Percentiles rank a stretch among this genome's conserved stretches.
Conservation (phyloP, 148 eudicot species). For the Silene conica region DNA sequence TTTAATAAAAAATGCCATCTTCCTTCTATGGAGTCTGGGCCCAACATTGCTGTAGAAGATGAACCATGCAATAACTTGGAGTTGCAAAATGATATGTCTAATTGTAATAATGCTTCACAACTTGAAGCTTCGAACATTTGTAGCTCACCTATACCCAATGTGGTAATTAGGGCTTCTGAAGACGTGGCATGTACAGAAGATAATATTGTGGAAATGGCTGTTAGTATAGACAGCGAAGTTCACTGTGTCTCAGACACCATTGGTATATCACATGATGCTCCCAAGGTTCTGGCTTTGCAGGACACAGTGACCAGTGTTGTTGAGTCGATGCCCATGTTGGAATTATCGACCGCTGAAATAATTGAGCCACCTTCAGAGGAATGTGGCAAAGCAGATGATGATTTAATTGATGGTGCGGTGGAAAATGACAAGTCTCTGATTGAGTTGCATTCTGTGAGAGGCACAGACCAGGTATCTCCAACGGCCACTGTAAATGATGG, state of each 20-base stretch:
- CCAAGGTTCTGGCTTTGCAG: constrained; percentile 25
- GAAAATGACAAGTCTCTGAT: constrained; percentile 8
- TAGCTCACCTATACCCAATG: constrained; percentile 21
- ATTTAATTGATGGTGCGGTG: neutral
- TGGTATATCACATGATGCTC: constrained; percentile 20
- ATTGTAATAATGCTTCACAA: constrained; percentile 21
- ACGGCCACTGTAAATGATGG: constrained; percentile 27
- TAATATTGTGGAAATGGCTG: constrained; percentile 22
- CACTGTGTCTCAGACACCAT: constrained; percentile 14
- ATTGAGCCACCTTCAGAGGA: constrained; percentile 13
- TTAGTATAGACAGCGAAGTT: constrained; percentile 20
- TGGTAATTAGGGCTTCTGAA: constrained; percentile 16
- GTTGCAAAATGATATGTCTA: constrained; percentile 19
- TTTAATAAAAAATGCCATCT: constrained; percentile 27
- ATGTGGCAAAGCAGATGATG: neutral
- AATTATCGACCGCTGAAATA: constrained; percentile 2
- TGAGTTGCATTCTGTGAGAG: constrained; percentile 20
- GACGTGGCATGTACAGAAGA: constrained; percentile 18
- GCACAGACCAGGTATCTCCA: constrained; percentile 21
- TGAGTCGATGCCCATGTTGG: constrained; percentile 20
- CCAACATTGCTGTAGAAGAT: constrained; percentile 19
- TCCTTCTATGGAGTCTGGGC: constrained; percentile 19
- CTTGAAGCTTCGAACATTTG: constrained; percentile 22
- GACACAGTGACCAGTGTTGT: constrained; percentile 14
- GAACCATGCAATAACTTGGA: constrained; percentile 20